These are phyloP conservation scores for Carex parvula DNA, from an alignment of 176 grass and related monocot genomes.

Conservation along the genomic window DNA sequence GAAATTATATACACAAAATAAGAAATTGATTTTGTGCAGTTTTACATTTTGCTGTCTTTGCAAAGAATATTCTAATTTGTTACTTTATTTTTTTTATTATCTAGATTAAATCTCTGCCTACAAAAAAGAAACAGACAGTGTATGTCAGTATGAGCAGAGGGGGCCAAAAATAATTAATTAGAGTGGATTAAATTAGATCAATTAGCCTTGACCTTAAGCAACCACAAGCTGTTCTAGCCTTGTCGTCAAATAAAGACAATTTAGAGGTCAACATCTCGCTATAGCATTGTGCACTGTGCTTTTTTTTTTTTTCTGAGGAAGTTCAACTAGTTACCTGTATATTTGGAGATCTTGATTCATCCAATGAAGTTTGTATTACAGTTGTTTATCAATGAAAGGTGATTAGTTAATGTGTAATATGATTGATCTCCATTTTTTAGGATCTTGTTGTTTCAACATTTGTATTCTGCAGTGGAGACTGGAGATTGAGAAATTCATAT, in stretches of 20 bases:
- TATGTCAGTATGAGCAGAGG: not conserved
- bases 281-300: not conserved
- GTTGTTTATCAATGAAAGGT: not conserved
- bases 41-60: not conserved
- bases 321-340: not conserved
- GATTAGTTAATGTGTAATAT: not conserved
- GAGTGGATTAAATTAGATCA: not conserved
- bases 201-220: conserved; percentile 10
- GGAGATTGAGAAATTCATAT: too few species aligned
- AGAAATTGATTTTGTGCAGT: too few species aligned
- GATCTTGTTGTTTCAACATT: not conserved
- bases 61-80: not conserved
- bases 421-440: not conserved
- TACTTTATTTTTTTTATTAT: not conserved
- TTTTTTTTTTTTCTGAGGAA: not conserved
- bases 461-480: too few species aligned
- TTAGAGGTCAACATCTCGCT: conserved; percentile 14
- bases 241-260: conserved; percentile 26
- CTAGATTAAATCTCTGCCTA: not conserved
- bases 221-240: conserved; percentile 13
- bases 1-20: not conserved
- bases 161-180: not conserved
- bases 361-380: not conserved
- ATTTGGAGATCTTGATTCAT: conserved; percentile 7
- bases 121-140: conserved; percentile 2